Evolutionary conservation across 2,329 filamentous ascomycete species (phyloP), one percentile per base, ranked within the genome.

Genomic region (Aspergillus phoenicis): DNA sequence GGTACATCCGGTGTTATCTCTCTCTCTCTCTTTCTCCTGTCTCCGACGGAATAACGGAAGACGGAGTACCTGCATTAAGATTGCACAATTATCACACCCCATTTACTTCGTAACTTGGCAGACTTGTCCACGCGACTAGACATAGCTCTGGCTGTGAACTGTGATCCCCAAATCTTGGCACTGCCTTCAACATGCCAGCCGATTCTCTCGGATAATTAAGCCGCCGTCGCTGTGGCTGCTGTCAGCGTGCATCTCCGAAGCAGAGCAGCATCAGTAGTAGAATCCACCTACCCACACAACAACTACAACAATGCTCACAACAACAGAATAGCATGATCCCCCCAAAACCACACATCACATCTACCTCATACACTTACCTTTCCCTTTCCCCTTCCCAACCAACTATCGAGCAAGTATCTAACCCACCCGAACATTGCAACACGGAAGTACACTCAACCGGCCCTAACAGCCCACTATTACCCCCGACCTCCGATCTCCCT

Each of bases 151-250:
- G 41, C 17, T 45, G 41, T 45, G 41, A 24, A 10, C 41, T 11
- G 41, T 22, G 4, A 39, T 28, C 20, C 49, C 30, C 17, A n/a
- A n/a, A 39, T 15, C 20, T 33, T 39, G 51, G 33, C 51, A 24
- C 4, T 52, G 4, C 15, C 20, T 30, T n/a, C 11, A n/a, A 33
- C n/a, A 36, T 20, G 20, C 30, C 30, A 24, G 30, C 30, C 10
- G 11, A 5, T 39, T 39, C 20, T 30, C 17, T 38, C 49, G 36
- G 49, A 20, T 17, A 43, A 11, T 20, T 24, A 24, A 55, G 53
- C 53, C 53, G 53, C 30, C 30, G 30, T 13, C 30, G 30, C 30
- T 36, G 30, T 36, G 30, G 30, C 24, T 55, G 53, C 53, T 56
- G 53, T 56, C 53, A 56, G 53, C 30, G 36, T 22, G n/a, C 20